Percentiles rank a stretch among this genome's conserved stretches.
Conservation (phyloP, 2,329 filamentous ascomycete species). For the Spiromastix sp. region DNA sequence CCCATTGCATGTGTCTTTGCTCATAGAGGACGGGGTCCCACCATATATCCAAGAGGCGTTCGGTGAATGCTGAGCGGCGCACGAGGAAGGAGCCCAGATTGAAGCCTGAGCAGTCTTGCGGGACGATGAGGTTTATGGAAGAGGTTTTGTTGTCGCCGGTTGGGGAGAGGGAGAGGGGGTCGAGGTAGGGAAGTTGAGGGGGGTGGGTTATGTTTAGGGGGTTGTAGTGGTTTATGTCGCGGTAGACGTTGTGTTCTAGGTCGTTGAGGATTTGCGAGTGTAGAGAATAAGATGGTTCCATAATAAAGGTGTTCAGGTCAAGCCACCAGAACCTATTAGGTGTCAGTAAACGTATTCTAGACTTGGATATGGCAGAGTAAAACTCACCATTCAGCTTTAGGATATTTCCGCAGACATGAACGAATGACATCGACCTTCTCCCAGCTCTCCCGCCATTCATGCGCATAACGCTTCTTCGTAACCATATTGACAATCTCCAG, state of each 20-base stretch:
- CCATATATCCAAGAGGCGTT: slow-evolving; percentile 88
- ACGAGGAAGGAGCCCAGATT: slow-evolving; percentile 95
- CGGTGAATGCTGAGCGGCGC: slow-evolving; percentile 75
- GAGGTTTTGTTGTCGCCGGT: slow-evolving; percentile 65
- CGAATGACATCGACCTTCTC: slow-evolving; percentile 95
- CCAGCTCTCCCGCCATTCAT: slow-evolving; percentile 99
- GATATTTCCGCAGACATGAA: slow-evolving; percentile 83
- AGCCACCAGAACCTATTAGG: slow-evolving; percentile 90
- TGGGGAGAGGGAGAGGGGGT: slow-evolving; percentile 59
- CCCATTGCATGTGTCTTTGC: slow-evolving; percentile 98
- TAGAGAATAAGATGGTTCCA: slow-evolving; percentile 87
- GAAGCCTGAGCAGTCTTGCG: slow-evolving; percentile 92
- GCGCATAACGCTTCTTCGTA: slow-evolving; percentile 95
- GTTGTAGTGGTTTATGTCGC: slow-evolving; percentile 94
- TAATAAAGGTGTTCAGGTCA: slow-evolving; percentile 93
- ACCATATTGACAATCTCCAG: slow-evolving; percentile 97
- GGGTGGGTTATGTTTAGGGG: slow-evolving; percentile 89
- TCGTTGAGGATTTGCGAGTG: slow-evolving; percentile 84
- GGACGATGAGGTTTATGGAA: slow-evolving; percentile 78
- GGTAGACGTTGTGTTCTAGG: slow-evolving; percentile 65
- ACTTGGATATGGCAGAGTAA: too few species aligned
- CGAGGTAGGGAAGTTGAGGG: slow-evolving; percentile 61
- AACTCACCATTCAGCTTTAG: slow-evolving; percentile 84
- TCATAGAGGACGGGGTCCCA: slow-evolving; percentile 98
- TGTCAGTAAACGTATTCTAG: too few species aligned